Evolutionary conservation across 495 filamentous ascomycete species (phyloP).

Genomic region (Annulohypoxylon maeteangense): DNA sequence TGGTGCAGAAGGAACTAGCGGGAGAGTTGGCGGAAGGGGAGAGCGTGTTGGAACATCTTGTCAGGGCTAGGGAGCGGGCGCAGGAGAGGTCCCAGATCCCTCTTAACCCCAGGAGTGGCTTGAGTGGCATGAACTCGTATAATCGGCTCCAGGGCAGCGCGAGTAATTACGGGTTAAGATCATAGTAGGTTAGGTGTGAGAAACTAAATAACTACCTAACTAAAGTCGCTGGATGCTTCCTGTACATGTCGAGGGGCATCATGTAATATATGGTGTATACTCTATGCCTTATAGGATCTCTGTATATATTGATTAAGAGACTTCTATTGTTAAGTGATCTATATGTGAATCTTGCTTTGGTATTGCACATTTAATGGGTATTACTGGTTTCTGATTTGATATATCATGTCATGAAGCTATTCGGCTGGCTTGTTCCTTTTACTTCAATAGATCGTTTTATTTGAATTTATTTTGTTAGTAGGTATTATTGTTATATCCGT

Average conservation of each 20-base stretch:
- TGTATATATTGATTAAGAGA: constrained; percentile 35
- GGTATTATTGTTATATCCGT: not conserved
- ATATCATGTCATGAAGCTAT: not conserved
- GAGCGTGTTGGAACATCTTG: constrained; percentile 41
- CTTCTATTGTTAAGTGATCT: constrained; percentile 9
- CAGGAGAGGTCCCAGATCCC: constrained; percentile 11
- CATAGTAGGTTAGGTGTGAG: not conserved
- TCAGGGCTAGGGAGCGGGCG: constrained; percentile 13
- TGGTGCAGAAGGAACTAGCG: constrained; percentile 62
- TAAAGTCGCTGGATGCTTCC: too few species aligned
- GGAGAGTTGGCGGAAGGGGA: constrained; percentile 54
- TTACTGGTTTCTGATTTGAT: not conserved
- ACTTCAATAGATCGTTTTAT: not conserved
- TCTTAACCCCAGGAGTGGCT: not conserved
- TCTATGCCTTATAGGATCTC: constrained; percentile 26
- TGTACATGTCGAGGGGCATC: not conserved
- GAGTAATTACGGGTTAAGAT: constrained; percentile 22
- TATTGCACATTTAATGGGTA: not conserved
- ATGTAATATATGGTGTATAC: constrained; percentile 20
- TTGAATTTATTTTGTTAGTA: not conserved
- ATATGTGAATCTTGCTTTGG: not conserved
- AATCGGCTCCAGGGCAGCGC: constrained; percentile 12
- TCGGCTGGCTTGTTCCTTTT: too few species aligned
- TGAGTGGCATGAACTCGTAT: constrained; percentile 13
- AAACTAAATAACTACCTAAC: not conserved